phyloP scores from a whole-genome alignment of 805 yeast species.

The Zygosaccharomyces kombuchaensis region DNA sequence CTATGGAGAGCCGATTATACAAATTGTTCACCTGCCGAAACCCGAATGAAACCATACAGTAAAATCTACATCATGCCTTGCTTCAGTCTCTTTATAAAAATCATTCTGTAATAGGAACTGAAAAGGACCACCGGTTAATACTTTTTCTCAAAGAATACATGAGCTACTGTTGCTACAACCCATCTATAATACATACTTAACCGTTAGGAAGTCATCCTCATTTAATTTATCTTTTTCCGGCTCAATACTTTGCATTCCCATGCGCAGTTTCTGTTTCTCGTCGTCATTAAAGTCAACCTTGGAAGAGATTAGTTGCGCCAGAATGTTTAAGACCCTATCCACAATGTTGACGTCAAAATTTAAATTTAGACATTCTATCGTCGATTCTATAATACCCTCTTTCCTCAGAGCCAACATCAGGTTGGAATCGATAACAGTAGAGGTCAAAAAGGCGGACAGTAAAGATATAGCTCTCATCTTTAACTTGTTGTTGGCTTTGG shows the following conservation, averaged over 20 bases:
- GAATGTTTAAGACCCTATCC: slow-evolving; percentile 53
- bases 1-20: slow-evolving; percentile 46
- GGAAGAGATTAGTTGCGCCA: slow-evolving; percentile 43
- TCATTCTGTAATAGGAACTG: slow-evolving; percentile 5
- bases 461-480: slow-evolving; percentile 54
- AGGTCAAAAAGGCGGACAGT: slow-evolving; percentile 55
- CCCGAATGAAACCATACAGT: slow-evolving; percentile 40
- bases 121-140: slow-evolving; percentile 2
- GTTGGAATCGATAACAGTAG: slow-evolving; percentile 43
- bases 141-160: not conserved
- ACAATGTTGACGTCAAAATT: slow-evolving; percentile 44
- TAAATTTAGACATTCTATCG: slow-evolving; percentile 27
- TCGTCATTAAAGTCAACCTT: slow-evolving; percentile 43
- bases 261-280: slow-evolving; percentile 39
- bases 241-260: slow-evolving; percentile 39
- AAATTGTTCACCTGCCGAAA: slow-evolving; percentile 47
- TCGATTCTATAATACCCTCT: slow-evolving; percentile 26
- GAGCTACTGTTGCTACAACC: not conserved
- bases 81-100: slow-evolving; percentile 32
- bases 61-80: not conserved
- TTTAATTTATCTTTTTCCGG: slow-evolving; percentile 46
- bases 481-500: slow-evolving; percentile 36
- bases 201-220: slow-evolving; percentile 48
- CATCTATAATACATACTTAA: slow-evolving; percentile 42
- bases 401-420: slow-evolving; percentile 36